Base-by-base conservation (phyloP, 352 stramenopile species). In the Phytophthora niederhauseri region DNA sequence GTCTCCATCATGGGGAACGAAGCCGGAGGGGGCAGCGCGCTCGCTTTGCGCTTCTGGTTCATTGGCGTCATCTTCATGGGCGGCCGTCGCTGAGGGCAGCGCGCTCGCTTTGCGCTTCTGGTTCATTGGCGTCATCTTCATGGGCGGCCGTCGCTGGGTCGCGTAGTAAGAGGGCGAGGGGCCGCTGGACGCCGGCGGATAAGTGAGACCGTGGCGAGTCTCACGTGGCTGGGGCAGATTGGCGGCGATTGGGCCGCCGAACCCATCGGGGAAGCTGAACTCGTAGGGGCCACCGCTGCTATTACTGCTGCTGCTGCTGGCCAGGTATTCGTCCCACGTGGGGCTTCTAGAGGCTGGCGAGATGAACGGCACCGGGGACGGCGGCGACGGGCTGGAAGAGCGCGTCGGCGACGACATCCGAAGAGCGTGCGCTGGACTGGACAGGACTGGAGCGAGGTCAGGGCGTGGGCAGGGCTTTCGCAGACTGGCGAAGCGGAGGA, bases 321-420 rank as follows among this genome's bases (percentile, higher is more conserved):
- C 30, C 45, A 78, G 45, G 12, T 75, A 65, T 50, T 78, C 71
- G 34, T 78, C 68, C 71, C 67, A 78, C 15, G 41, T 75, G 51
- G 61, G 57, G 36, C 45, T 62, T 49, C 28, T 43, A 46, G 15
- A 19, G 2, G 43, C 20, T 58, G 57, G 19, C 20, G 53, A 8
- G 11, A 53, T 55, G 55, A 73, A 72, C 17, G 58, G 56, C n/a
- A 63, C 49, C 12, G 53, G 38, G 15, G 64, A 66, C 38, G 64
- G 45, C 30, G 60, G 53, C 34, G 55, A 62, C 50, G 54, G 36
- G 60, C 34, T 50, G 45, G 45, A 45, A 30, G 24, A 14, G 28
- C 34, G 49, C 34, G 60, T 54, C 6, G 65, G 48, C 4, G 45
- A 26, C 45, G 45, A 31, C 65, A 70, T 73, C 4, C 19, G 31